Evolutionary conservation across 2,329 filamentous ascomycete species (phyloP).

Genomic region (Zelopaecilomyces penicillatus): DNA sequence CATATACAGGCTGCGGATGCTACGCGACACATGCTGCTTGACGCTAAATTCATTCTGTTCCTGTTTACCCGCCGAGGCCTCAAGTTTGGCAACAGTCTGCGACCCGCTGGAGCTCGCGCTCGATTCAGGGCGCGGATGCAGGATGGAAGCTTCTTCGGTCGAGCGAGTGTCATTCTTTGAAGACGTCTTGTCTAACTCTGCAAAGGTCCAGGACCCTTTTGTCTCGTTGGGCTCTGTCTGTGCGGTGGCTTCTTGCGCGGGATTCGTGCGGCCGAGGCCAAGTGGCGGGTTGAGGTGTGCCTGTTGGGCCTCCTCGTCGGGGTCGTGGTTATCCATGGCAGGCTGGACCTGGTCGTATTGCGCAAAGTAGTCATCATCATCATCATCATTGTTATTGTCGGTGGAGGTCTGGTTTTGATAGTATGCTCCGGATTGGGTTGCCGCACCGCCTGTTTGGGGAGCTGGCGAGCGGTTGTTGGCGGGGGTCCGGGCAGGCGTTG

Average conservation of each 20-base stretch:
- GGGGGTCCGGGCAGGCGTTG: slow-evolving; percentile 58
- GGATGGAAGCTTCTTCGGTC: slow-evolving; percentile 28
- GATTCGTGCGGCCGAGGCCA: slow-evolving; percentile 13
- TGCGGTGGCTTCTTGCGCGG: slow-evolving; percentile 12
- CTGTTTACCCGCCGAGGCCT: slow-evolving; percentile 45
- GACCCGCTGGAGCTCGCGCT: slow-evolving; percentile 49
- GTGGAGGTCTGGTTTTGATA: slow-evolving; percentile 11
- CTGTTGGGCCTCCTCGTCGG: slow-evolving; percentile 52
- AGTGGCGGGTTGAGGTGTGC: slow-evolving; percentile 26
- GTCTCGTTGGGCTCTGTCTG: slow-evolving; percentile 20
- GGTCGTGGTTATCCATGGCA: slow-evolving; percentile 72
- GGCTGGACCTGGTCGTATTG: slow-evolving; percentile 73
- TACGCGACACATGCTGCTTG: slow-evolving; percentile 70
- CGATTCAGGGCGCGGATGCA: slow-evolving; percentile 51
- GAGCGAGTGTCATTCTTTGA: slow-evolving; percentile 13
- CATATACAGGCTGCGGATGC: slow-evolving; percentile 67
- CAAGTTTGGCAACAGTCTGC: slow-evolving; percentile 52
- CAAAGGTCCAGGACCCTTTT: slow-evolving; percentile 31
- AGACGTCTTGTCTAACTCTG: slow-evolving; percentile 34
- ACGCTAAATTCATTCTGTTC: slow-evolving; percentile 63
- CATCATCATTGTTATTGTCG: slow-evolving; percentile 12
- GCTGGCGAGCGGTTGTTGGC: slow-evolving; percentile 55
- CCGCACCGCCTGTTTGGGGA: slow-evolving; percentile 31
- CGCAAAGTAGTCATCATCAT: slow-evolving; percentile 66
- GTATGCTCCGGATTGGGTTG: slow-evolving; percentile 11